Base-by-base conservation (phyloP, 2,329 filamentous ascomycete species). In the Xylaria arbuscula region DNA sequence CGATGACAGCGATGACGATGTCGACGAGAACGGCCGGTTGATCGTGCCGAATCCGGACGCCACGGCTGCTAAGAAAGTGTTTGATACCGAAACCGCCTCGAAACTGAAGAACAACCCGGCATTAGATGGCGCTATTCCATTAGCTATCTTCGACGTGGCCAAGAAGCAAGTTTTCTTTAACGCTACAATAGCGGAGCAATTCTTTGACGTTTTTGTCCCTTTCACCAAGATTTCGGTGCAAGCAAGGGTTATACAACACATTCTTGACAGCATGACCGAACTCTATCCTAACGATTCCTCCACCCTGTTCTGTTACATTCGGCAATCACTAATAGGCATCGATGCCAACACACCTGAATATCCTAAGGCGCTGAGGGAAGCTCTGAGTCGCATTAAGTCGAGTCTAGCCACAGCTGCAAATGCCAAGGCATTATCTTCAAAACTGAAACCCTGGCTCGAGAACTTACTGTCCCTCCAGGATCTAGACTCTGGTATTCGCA, bases 111-210 rank as follows among this genome's bases (percentile, higher is more conserved):
- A 85, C 66, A 95, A 94, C 56, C 94, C 95, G 3, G 93, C 93
- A 10, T 85, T 98, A 71, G 93, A 92, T 68, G 96, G 96, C n/a
- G 96, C 93, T 17, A 97, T 99, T 73, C 94, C 96, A 1, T 87
- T 94, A 64, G 94, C 95, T 47, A 93, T 99, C 56, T 98, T 97
- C 76, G 93, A 97, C 76, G 89, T 93, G 24, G 91, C 94, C 6
- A 89, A 90, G 82, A 93, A 92, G 78, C 90, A 97, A 75, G 87
- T 92, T 61, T 89, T 92, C 72, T 89, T 90, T 78, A 88, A 87
- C 68, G 81, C 89, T 1, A 82, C 84, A 0, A 85, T 93, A 7
- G 93, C 89, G 2, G 89, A 91, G 75, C 82, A 87, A 24, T 97
- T 98, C 81, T 98, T 96, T 80, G 84, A 92, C 75, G 87, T 97